Evolutionary conservation across 2,329 filamentous ascomycete genomes (phyloP).

Genomic region (Chaetomium sp.): DNA sequence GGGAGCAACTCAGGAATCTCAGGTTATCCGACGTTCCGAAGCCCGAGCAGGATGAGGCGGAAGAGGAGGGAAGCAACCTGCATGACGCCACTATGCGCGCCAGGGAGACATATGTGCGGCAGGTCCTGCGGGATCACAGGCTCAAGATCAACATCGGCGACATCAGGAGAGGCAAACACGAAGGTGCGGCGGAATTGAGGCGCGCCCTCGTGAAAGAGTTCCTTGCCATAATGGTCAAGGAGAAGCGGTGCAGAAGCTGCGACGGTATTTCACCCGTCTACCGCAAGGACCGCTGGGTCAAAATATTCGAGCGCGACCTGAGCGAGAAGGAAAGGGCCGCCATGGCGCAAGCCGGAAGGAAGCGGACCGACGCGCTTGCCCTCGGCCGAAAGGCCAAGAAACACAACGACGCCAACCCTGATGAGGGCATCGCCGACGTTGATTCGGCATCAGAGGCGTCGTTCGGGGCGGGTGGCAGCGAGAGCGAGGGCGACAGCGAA

Average conservation of each 20-base stretch:
- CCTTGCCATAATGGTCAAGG: conserved; percentile 68
- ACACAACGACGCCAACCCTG: conserved; percentile 52
- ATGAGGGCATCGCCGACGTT: conserved; percentile 72
- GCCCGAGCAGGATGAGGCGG: conserved; percentile 60
- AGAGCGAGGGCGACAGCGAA: conserved; percentile 45
- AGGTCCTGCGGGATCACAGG: conserved; percentile 65
- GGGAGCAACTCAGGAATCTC: conserved; percentile 38
- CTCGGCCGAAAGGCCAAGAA: conserved; percentile 47
- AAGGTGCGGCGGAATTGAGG: conserved; percentile 77
- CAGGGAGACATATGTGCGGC: conserved; percentile 69
- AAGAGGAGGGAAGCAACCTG: conserved; percentile 60
- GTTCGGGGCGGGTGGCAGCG: conserved; percentile 46
- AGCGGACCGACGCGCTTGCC: conserved; percentile 69
- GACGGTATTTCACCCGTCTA: conserved; percentile 76
- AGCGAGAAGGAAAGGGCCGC: conserved; percentile 72
- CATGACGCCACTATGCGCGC: conserved; percentile 57
- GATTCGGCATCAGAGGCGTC: conserved; percentile 49
- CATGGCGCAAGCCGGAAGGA: conserved; percentile 71
- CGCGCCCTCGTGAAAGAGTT: conserved; percentile 80
- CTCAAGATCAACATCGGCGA: conserved; percentile 47
- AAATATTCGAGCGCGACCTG: conserved; percentile 87
- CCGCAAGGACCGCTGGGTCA: conserved; percentile 87
- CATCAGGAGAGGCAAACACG: conserved; percentile 70
- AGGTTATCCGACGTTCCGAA: conserved; percentile 44
- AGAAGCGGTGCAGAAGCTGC: conserved; percentile 68